These are phyloP conservation scores for Triticum aestivum DNA, from an alignment of 176 grass and related monocot species.

Conservation along the genomic window DNA sequence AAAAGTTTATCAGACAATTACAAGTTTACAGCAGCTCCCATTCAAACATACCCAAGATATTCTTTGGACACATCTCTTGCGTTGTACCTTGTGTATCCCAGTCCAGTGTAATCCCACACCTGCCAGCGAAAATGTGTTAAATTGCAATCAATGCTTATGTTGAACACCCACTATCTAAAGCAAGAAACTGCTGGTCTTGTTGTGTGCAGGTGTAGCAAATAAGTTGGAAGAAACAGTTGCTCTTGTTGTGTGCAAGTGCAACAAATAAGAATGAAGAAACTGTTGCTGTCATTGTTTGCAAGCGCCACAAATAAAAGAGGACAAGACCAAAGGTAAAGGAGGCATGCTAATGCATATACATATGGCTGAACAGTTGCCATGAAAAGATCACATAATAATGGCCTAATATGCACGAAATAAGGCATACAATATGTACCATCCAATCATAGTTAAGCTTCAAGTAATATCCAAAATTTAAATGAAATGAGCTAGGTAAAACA, in stretches of 20 bases:
- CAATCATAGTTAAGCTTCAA: not conserved
- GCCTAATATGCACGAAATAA: not conserved
- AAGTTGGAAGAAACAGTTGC: not conserved
- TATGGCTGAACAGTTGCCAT: not conserved
- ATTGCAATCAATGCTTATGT: conserved; percentile 11
- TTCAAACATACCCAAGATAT: conserved; percentile 76
- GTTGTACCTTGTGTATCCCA: conserved; percentile 88
- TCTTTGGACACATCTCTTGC: conserved; percentile 89
- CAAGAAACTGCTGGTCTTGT: not conserved
- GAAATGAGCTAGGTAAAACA: not conserved
- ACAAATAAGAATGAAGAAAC: not conserved
- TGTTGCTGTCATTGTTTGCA: not conserved
- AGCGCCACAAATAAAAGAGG: not conserved
- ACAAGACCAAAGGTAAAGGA: not conserved
- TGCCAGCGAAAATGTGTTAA: conserved; percentile 20
- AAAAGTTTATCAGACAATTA: not conserved
- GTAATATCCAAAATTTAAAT: not conserved
- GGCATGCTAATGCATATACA: not conserved
- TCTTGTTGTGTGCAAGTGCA: not conserved
- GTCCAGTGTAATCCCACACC: conserved; percentile 99
- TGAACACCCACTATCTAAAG: not conserved
- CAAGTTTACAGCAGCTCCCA: not conserved
- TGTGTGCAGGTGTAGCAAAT: not conserved
- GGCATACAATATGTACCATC: not conserved
- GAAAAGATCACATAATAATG: not conserved